Conservation (phyloP, 305 asterid species). For the Fraxinus nigra region DNA sequence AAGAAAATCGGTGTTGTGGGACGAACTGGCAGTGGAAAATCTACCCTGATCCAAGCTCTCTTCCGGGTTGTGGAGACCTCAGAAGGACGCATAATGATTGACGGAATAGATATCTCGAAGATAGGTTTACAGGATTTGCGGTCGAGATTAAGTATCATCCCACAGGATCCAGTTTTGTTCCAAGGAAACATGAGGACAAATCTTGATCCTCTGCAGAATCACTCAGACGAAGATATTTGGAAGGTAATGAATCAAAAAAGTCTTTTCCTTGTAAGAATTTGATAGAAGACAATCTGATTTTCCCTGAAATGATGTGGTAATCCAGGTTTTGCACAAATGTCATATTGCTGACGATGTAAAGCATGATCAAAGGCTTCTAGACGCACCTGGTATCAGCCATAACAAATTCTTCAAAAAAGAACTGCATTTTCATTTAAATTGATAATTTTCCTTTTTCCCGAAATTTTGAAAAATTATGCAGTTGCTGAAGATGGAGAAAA, state of each 20-base stretch:
- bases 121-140: slow-evolving; percentile 75
- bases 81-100: slow-evolving; percentile 60
- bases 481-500: slow-evolving; percentile 83
- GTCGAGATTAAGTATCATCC: slow-evolving; percentile 66
- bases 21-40: slow-evolving; percentile 87
- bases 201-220: slow-evolving; percentile 64
- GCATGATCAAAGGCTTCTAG: slow-evolving; percentile 63
- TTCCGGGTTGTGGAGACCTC: slow-evolving; percentile 80
- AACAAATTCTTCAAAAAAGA: not conserved
- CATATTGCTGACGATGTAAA: slow-evolving; percentile 56
- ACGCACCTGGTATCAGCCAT: slow-evolving; percentile 56
- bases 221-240: slow-evolving; percentile 70
- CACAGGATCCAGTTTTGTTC: slow-evolving; percentile 83
- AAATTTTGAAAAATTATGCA: slow-evolving; percentile 5
- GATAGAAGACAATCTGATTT: not conserved
- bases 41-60: slow-evolving; percentile 83
- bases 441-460: not conserved
- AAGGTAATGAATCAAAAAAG: slow-evolving; percentile 37
- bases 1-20: slow-evolving; percentile 79
- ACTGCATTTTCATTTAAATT: not conserved
- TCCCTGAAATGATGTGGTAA: not conserved
- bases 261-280: not conserved
- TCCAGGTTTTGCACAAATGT: slow-evolving; percentile 67
- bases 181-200: slow-evolving; percentile 78
- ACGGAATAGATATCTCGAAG: slow-evolving; percentile 60